Evolutionary conservation across 495 filamentous ascomycete species (phyloP), one percentile per base, ranked within the genome.

Genomic region (Melanomma pulvis-pyrius): DNA sequence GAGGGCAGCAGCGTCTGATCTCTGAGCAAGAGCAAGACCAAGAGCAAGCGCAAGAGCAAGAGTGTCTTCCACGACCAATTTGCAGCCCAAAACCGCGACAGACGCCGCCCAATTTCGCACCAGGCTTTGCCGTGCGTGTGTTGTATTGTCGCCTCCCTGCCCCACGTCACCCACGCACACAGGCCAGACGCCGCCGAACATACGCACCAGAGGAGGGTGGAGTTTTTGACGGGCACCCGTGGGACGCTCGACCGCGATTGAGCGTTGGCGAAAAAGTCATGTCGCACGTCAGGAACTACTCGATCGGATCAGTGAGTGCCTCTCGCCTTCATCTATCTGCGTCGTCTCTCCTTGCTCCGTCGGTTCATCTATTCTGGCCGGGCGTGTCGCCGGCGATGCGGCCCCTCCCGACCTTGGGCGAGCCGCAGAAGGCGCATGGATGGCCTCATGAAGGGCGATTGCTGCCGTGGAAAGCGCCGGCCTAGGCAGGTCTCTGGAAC

Each of bases 251-350:
- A 44, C 39, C 39, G 39, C 9, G 39, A 17, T 44, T 44, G 39
- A 44, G n/a, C 26, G 51, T 24, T 22, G 54, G 4, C 3, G 48
- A 26, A 28, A 17, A 44, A 3, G n/a, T n/a, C 21, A 68, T 63
- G 65, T 28, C 59, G 49, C 47, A 46, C 11, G 30, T 63, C 32
- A 50, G 65, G 22, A 68, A 63, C 59, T 68, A 68, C 26, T 63
- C 59, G 13, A 68, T 68, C 2, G 58, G 52, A 7, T 51, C 54
- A 26, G 65, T 68, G 51, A 68, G 65, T 68, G 36, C 19, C 48
- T 29, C 28, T 68, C 26, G 25, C 26, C 30, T n/a, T 25, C 47
- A 15, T 61, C 36, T 55, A 36, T 54, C 32, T 25, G n/a, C 32
- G 22, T 29, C 54, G 2, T 17, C 8, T 26, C 30, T 28, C 25